Percentiles rank a stretch among this genome's conserved stretches.
phyloP scores from a whole-genome alignment of 148 eudicot species.

The Chenopodium quinoa region DNA sequence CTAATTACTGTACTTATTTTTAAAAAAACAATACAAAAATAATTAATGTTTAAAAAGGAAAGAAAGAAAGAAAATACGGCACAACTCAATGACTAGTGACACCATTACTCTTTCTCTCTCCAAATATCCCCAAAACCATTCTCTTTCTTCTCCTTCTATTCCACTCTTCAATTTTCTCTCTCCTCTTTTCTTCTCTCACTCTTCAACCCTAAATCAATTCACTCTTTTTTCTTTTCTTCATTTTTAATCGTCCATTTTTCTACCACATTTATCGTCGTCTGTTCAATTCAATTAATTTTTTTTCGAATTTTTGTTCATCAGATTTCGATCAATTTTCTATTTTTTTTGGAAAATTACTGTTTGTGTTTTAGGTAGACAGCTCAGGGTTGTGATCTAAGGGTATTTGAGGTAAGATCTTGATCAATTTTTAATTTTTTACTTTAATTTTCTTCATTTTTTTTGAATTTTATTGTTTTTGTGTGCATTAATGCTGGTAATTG shows the following conservation, averaged over 20 bases:
- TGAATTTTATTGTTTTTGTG: not conserved
- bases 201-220: constrained; percentile 16
- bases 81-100: constrained; percentile 3
- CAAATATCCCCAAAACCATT: not conserved
- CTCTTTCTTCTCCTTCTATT: constrained; percentile 6
- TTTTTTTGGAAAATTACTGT: not conserved
- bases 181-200: not conserved
- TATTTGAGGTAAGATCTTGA: constrained; percentile 23
- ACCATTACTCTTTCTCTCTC: not conserved
- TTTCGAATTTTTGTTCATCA: not conserved
- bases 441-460: not conserved
- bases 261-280: constrained; percentile 20
- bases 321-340: constrained; percentile 15
- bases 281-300: not conserved
- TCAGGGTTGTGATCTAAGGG: constrained; percentile 19
- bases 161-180: constrained; percentile 20
- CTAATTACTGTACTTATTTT: not conserved
- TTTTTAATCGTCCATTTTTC: not conserved
- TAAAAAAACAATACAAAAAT: not conserved
- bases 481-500: not conserved
- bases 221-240: not conserved
- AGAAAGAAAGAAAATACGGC: not conserved
- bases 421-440: not conserved
- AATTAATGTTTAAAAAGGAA: not conserved
- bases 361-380: constrained; percentile 5